Percentiles rank a stretch among this genome's conserved stretches.
phyloP scores from a whole-genome alignment of 352 stramenopile species.

The Phytophthora citricola region DNA sequence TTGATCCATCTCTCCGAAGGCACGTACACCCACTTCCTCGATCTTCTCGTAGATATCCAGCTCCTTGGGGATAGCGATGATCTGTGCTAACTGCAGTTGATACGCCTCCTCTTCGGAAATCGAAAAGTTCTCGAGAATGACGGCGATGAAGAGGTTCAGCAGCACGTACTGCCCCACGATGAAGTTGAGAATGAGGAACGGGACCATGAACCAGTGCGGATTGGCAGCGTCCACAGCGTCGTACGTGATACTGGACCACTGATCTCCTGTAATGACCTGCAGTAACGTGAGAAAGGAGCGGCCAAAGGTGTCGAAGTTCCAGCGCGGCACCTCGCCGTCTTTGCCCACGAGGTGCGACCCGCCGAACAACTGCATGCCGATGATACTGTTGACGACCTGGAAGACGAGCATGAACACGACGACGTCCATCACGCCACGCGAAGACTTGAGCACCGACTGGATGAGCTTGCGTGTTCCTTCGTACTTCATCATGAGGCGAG shows the following conservation, averaged over 20 bases:
- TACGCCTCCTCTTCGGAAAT: constrained; percentile 86
- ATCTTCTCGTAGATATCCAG: constrained; percentile 86
- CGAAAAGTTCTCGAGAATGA: constrained; percentile 86
- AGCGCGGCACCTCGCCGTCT: constrained; percentile 59
- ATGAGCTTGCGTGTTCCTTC: constrained; percentile 82
- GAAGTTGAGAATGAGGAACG: constrained; percentile 80
- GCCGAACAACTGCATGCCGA: constrained; percentile 84
- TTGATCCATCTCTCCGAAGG: constrained; percentile 80
- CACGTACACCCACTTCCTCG: constrained; percentile 76
- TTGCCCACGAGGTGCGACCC: constrained; percentile 49
- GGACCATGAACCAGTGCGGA: constrained; percentile 72
- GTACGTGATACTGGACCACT: constrained; percentile 82
- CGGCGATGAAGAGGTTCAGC: constrained; percentile 85
- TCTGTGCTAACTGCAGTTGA: constrained; percentile 82
- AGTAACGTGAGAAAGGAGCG: constrained; percentile 77
- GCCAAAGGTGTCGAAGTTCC: constrained; percentile 82
- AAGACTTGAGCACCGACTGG: constrained; percentile 80
- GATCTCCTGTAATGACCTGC: constrained; percentile 80
- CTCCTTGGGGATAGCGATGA: constrained; percentile 85
- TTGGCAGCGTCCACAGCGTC: constrained; percentile 75
- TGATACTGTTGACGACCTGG: constrained; percentile 77
- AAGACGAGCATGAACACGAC: constrained; percentile 80
- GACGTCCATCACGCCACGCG: constrained; percentile 78
- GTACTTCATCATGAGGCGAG: constrained; percentile 82
- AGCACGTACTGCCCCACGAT: constrained; percentile 82